Evolutionary conservation across 1,139 yeast genomes (phyloP).

Genomic region (Kodamaea sp.): DNA sequence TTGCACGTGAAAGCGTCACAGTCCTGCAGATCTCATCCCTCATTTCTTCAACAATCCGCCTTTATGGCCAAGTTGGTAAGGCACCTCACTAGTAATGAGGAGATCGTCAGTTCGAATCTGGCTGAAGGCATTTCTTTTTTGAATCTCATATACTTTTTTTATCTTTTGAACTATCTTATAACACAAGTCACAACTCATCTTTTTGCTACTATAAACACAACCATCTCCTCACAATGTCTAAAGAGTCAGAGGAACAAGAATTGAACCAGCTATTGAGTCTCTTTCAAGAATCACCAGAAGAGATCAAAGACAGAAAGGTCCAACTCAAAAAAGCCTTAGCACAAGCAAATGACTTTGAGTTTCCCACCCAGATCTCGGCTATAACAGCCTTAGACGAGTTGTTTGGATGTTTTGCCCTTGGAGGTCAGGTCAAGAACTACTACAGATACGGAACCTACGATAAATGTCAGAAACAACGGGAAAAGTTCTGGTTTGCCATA

Average conservation of each 20-base stretch:
- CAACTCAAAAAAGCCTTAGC: slow-evolving; percentile 29
- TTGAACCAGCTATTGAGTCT: slow-evolving; percentile 35
- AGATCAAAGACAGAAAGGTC: slow-evolving; percentile 33
- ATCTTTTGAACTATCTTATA: not conserved
- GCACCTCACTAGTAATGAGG: slow-evolving; percentile 91
- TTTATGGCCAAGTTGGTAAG: slow-evolving; percentile 74
- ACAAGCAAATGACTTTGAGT: slow-evolving; percentile 24
- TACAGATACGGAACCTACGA: slow-evolving; percentile 81
- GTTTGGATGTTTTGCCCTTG: slow-evolving; percentile 81
- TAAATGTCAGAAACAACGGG: slow-evolving; percentile 67
- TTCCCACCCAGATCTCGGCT: slow-evolving; percentile 40
- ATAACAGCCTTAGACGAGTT: slow-evolving; percentile 85
- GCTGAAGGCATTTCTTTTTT: slow-evolving; percentile 60
- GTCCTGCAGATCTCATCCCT: no score
- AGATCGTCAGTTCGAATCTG: slow-evolving; percentile 89
- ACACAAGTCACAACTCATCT: not conserved
- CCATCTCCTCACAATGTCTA: slow-evolving; percentile 6
- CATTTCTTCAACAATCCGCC: slow-evolving; percentile 5
- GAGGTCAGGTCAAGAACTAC: slow-evolving; percentile 82
- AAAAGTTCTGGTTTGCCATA: slow-evolving; percentile 80
- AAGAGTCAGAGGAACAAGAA: slow-evolving; percentile 25
- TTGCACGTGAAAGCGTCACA: no score
- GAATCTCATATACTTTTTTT: not conserved
- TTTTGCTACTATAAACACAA: no score
- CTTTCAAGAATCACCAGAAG: slow-evolving; percentile 38